Conservation (phyloP, 208 protist genomes). For the Entamoeba histolytica region DNA sequence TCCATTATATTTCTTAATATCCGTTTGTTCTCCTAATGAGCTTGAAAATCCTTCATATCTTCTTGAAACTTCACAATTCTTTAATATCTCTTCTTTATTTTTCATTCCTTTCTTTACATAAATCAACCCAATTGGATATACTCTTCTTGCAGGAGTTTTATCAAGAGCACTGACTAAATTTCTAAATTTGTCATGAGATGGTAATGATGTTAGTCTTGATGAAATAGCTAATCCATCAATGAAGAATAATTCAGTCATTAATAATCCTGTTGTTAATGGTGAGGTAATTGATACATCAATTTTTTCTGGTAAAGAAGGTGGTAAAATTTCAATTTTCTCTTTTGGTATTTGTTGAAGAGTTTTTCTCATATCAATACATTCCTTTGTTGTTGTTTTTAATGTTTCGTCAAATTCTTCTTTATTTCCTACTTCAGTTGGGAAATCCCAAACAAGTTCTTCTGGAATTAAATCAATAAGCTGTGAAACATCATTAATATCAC, state of each 20-base stretch:
- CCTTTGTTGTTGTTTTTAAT: background rate
- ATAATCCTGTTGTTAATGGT: background rate
- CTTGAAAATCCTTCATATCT: background rate
- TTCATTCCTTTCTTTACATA: background rate
- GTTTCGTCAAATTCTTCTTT: background rate
- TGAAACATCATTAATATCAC: background rate
- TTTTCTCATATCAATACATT: background rate
- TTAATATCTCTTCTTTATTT: background rate
- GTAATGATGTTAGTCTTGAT: background rate
- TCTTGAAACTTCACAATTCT: background rate
- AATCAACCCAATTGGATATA: background rate
- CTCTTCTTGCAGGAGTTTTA: background rate
- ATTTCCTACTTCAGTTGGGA: background rate
- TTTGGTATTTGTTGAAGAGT: background rate
- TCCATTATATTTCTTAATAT: background rate
- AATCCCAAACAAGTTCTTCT: background rate
- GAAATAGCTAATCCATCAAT: background rate
- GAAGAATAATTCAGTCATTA: background rate
- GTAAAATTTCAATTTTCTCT: background rate
- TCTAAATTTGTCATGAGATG: background rate
- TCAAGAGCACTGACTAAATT: background rate
- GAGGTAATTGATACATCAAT: background rate
- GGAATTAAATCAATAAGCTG: background rate
- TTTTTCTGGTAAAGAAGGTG: background rate
- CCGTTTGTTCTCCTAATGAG: background rate